These are phyloP conservation scores for Aristolochia contorta DNA, from an alignment of 164 flowering plant genomes.

Conservation along the genomic window DNA sequence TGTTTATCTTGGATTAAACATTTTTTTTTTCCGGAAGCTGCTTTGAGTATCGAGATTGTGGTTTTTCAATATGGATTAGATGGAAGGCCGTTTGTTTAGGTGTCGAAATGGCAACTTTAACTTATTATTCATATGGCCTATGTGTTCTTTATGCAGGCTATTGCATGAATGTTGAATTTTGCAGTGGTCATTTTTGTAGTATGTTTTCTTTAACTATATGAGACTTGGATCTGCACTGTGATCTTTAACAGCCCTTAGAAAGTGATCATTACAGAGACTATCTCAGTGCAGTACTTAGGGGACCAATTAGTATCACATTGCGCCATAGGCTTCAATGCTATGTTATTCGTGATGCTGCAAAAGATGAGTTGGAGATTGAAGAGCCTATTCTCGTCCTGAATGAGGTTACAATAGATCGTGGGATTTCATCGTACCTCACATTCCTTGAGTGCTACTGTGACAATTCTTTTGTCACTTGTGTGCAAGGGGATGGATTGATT, in stretches of 20 bases:
- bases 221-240: constrained; percentile 4
- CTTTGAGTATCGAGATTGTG: too few relatives aligned
- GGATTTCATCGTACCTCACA: constrained; percentile 88
- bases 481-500: constrained; percentile 97
- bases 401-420: constrained; percentile 98
- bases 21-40: too few relatives aligned
- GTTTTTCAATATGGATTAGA: too few relatives aligned
- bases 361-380: constrained; percentile 68
- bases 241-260: constrained; percentile 62
- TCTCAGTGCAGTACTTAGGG: constrained; percentile 62
- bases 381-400: constrained; percentile 84
- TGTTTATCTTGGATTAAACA: too few relatives aligned
- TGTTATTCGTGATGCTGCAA: constrained; percentile 69
- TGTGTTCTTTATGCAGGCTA: too few relatives aligned
- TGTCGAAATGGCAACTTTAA: too few relatives aligned
- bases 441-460: constrained; percentile 94
- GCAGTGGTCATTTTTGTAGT: neutral
- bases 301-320: constrained; percentile 88
- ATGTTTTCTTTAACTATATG: neutral
- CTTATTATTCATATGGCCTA: too few relatives aligned
- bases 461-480: constrained; percentile 74
- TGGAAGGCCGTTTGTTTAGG: too few relatives aligned
- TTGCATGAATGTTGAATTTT: too few relatives aligned
- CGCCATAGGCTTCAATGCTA: constrained; percentile 87
- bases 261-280: constrained; percentile 72